A percentile compares a stretch with the other conserved stretches of the same genome.
These are phyloP conservation scores for Wallacemonas collosoma DNA, from an alignment of 208 protist genomes.

Conservation along the genomic window DNA sequence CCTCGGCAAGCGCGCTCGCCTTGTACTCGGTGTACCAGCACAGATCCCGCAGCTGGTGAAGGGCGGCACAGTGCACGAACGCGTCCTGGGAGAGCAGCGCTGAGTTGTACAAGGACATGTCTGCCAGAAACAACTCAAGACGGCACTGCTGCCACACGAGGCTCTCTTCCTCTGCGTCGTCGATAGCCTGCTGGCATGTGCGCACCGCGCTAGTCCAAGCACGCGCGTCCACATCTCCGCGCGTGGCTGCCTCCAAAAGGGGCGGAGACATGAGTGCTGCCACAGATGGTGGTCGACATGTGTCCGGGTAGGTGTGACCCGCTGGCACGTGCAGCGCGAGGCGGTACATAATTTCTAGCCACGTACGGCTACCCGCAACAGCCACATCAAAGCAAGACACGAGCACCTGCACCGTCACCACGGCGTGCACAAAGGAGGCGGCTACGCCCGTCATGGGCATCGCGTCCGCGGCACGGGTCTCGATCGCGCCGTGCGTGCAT, in stretches of 20 bases:
- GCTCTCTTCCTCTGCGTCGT: conserved; percentile 14
- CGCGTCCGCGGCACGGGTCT: neutral
- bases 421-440: conserved; percentile 2
- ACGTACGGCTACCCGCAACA: conserved; percentile 2
- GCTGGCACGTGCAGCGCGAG: conserved; percentile 29
- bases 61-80: conserved; percentile 49
- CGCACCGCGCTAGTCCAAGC: neutral
- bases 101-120: conserved; percentile 42
- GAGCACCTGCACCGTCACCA: conserved; percentile 10
- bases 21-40: conserved; percentile 35
- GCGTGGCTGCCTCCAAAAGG: neutral
- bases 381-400: conserved; percentile 7
- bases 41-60: conserved; percentile 45
- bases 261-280: conserved; percentile 27
- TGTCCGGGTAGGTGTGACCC: conserved; percentile 22
- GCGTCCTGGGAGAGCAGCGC: conserved; percentile 23
- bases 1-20: neutral
- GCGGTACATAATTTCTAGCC: conserved; percentile 55
- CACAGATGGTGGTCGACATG: conserved; percentile 26
- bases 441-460: conserved; percentile 1
- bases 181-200: neutral
- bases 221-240: neutral
- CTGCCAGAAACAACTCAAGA: conserved; percentile 51
- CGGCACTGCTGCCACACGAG: conserved; percentile 35
- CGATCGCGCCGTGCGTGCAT: neutral